Base-by-base conservation (phyloP, 352 stramenopile species). In the Pythium plurisporium region DNA sequence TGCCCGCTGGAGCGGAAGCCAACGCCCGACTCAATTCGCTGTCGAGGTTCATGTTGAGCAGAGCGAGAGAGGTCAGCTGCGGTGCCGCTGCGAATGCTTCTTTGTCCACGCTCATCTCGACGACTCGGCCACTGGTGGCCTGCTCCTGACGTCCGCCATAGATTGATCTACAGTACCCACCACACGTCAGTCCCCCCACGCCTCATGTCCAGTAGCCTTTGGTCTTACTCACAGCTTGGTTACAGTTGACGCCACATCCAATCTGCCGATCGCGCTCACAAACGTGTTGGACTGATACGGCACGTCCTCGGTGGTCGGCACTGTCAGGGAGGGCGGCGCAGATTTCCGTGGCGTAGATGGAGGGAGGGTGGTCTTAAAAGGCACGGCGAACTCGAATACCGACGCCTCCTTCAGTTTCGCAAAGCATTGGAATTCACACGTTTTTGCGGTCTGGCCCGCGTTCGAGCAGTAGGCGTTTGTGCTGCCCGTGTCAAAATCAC, bases 201-300 rank as follows among this genome's bases (percentile, higher is more conserved):
- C 14, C 8, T 37, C 31, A 37, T 37, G 14, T 14, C 8, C 14
- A 14, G 14, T 14, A 14, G 31, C 8, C 31, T 14, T 37, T 41
- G 15, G 6, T 22, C 5, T 41, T 27, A 59, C 51, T 25, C 22
- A 59, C 51, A 59, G 5, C 3, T 27, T 59, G 20, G 51, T 59
- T 6, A 59, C 29, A 4, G 22, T 25, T 6, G 38, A 20, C 2
- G 37, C 9, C 9, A 59, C 14, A 3, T 36, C 27, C 9, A 59
- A 40, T 17, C 9, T 26, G 5, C 38, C 51, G 37, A 59, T 42
- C 3, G 34, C 10, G 5, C 33, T n/a, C 51, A 59, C 37, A 23
- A 50, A 59, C 7, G 26, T 20, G 27, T 59, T 59, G 26, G 33
- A 47, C 40, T 59, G 38, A 5, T 22, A 59, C 11, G 51, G 51